phyloP scores from a whole-genome alignment of 2,329 filamentous ascomycete genomes.

The Uncinocarpus reesii region DNA sequence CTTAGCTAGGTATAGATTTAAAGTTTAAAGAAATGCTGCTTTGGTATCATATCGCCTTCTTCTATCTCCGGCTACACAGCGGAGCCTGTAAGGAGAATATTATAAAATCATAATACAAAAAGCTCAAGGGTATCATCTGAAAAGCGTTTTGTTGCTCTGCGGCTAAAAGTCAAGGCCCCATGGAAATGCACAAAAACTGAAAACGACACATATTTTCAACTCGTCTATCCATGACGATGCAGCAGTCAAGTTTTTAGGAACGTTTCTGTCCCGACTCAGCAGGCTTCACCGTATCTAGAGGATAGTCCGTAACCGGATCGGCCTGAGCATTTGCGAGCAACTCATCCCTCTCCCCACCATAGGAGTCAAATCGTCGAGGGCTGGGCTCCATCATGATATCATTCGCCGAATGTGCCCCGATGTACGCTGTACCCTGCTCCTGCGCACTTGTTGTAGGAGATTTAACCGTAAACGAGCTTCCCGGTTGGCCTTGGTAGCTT shows the following conservation, averaged over 20 bases:
- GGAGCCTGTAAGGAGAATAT: neutral
- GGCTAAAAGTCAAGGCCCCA: too few relatives aligned
- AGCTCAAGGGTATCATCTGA: neutral
- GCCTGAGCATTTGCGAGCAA: constrained; percentile 33
- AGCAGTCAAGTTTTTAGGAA: neutral
- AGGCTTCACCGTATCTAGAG: constrained; percentile 7
- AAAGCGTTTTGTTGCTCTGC: too few relatives aligned
- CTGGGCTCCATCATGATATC: constrained; percentile 7
- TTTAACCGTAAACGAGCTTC: constrained; percentile 25
- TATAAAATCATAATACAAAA: neutral
- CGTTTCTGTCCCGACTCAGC: too few relatives aligned
- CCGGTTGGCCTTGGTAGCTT: constrained; percentile 29
- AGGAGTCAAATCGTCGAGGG: neutral
- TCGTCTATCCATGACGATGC: neutral
- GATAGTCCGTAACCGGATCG: constrained; percentile 23
- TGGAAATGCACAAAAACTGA: neutral
- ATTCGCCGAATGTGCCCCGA: neutral
- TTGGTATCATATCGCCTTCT: neutral
- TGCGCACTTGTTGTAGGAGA: neutral
- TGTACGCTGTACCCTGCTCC: constrained; percentile 6
- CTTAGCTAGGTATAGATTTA: too few relatives aligned
- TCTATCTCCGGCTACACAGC: too few relatives aligned
- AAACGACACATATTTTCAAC: neutral
- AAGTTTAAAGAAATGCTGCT: too few relatives aligned
- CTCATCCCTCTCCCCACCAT: constrained; percentile 26